Percentiles rank a stretch among this genome's conserved stretches.
phyloP scores from a whole-genome alignment of 129 eudicot genomes.

The Dittrichia graveolens region DNA sequence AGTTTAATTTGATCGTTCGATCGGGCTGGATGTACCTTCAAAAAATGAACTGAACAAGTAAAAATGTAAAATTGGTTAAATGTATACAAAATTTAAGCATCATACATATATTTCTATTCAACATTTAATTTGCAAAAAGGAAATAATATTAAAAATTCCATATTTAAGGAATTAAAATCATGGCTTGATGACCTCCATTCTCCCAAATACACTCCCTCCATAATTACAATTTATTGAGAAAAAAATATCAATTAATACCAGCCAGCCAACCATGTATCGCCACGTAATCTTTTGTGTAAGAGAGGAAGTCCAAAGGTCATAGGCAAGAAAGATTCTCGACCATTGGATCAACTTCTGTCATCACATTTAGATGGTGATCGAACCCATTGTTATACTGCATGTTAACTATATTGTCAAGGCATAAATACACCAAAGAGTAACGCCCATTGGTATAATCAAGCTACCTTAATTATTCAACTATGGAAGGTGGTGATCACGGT shows the following conservation, averaged over 20 bases:
- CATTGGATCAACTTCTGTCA: slow-evolving; percentile 38
- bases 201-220: slow-evolving; percentile 36
- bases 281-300: slow-evolving; percentile 22
- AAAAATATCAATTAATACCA: background rate
- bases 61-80: too few relatives aligned
- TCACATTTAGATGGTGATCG: background rate
- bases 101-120: background rate
- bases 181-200: slow-evolving; percentile 37
- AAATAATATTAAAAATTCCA: background rate
- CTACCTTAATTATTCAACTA: slow-evolving; percentile 16
- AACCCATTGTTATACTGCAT: slow-evolving; percentile 26
- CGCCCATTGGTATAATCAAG: slow-evolving; percentile 26
- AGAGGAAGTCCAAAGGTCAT: slow-evolving; percentile 43
- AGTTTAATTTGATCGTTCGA: too few relatives aligned
- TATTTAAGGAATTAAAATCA: slow-evolving; percentile 30
- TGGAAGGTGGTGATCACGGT: slow-evolving; percentile 40
- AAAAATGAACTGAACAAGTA: too few relatives aligned
- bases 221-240: slow-evolving; percentile 9
- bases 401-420: slow-evolving; percentile 18
- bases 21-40: too few relatives aligned
- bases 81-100: too few relatives aligned
- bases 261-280: slow-evolving; percentile 21
- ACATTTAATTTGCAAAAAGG: background rate
- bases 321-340: slow-evolving; percentile 29
- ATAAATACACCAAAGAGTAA: slow-evolving; percentile 24